These are phyloP conservation scores for Emydomyces testavorans DNA, from an alignment of 2,329 filamentous ascomycete genomes.

Conservation along the genomic window DNA sequence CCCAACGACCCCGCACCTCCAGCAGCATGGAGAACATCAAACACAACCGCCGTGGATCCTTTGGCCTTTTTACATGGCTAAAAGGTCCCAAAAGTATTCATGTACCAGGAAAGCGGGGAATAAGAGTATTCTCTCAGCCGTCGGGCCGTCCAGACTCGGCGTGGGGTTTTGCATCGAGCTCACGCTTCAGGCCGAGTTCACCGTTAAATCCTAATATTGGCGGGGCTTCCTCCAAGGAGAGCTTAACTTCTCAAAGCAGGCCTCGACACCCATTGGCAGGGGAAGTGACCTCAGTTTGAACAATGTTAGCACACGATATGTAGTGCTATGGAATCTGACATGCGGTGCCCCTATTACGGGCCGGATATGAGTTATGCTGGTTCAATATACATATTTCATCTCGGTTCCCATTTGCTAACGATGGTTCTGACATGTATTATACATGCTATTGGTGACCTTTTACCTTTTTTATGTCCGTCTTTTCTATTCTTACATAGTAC, in stretches of 20 bases:
- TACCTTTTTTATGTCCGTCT: not conserved
- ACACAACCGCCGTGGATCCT: slow-evolving; percentile 30
- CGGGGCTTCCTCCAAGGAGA: not conserved
- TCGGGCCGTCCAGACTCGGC: not conserved
- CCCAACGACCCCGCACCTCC: slow-evolving; percentile 3
- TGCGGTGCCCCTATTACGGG: too few species aligned
- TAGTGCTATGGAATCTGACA: not conserved
- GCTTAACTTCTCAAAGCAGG: not conserved
- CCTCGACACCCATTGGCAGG: slow-evolving; percentile 4
- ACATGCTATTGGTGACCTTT: not conserved
- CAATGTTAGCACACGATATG: not conserved
- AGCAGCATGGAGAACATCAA: slow-evolving; percentile 22
- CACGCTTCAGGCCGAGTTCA: not conserved
- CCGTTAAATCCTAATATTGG: not conserved
- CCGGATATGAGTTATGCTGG: too few species aligned
- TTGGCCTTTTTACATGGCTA: slow-evolving; percentile 33
- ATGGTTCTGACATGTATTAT: not conserved
- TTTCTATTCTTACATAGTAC: not conserved
- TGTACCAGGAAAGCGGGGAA: not conserved
- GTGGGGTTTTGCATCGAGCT: not conserved
- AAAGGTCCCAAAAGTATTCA: slow-evolving; percentile 20
- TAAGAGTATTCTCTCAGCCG: not conserved
- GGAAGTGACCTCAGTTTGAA: not conserved
- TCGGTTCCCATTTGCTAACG: too few species aligned
- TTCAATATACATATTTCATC: too few species aligned